Evolutionary conservation across 148 eudicot genomes (phyloP), one percentile per base, ranked within the genome.

Genomic region (Gaultheria prostrata): DNA sequence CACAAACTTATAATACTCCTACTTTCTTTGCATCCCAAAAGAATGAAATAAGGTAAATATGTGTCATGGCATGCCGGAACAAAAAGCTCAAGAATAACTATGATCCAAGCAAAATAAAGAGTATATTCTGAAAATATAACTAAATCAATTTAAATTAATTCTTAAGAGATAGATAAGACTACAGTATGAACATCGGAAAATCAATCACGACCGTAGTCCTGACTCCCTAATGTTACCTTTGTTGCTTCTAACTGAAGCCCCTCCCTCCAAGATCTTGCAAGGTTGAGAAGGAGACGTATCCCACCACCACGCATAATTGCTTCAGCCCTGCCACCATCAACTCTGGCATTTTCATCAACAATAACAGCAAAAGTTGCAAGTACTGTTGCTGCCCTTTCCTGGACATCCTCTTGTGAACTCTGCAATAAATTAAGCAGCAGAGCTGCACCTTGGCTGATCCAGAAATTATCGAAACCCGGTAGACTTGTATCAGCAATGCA

Each of bases 181-280:
- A 43, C 15, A 33, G 3, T 48, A 17, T 61, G n/a, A 63, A 59
- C 18, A 82, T 9, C 6, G 1, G 17, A 78, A 54, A 7, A 82
- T 26, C 39, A 84, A 65, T 77, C 43, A 28, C 3, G 49, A 79
- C 70, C 12, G 4, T 17, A 53, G n/a, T 46, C 56, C 49, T 30
- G n/a, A 35, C n/a, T 50, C 54, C 20, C 73, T 63, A 26, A 18
- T 18, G 61, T 20, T 77, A 53, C 99, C 95, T 94, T 97, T 69
- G 99, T 93, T 78, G 99, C 92, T 86, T 93, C 96, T 35, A 93
- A 89, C 74, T 97, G 99, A 86, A 97, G 89, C 82, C 99, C 98
- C 86, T 97, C 99, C 54, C 94, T 85, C 95, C 97, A 94, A 49
- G 99, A 94, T 83, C 87, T 85, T 7, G 99, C 95, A 49, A 93